Evolutionary conservation across 2,329 filamentous ascomycete genomes (phyloP).

Genomic region (Colletotrichum zoysiae): DNA sequence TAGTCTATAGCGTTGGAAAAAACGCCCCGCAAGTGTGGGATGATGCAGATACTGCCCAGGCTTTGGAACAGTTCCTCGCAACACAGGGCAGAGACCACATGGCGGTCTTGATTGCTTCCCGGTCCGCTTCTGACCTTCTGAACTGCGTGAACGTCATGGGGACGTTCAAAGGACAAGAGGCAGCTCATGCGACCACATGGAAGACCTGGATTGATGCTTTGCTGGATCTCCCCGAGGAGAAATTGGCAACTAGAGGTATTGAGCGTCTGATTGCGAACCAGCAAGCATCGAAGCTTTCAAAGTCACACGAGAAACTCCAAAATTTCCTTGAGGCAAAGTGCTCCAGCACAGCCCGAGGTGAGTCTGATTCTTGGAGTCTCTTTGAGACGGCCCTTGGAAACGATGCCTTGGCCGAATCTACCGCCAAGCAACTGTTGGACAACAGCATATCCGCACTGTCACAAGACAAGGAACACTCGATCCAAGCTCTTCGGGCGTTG

Average conservation of each 20-base stretch:
- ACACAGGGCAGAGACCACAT: slow-evolving; percentile 68
- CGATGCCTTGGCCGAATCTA: slow-evolving; percentile 53
- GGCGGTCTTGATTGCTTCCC: slow-evolving; percentile 72
- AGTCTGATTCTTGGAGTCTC: slow-evolving; percentile 56
- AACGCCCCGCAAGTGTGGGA: slow-evolving; percentile 57
- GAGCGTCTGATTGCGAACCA: slow-evolving; percentile 62
- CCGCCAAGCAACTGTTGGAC: slow-evolving; percentile 50
- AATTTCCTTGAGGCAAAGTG: slow-evolving; percentile 52
- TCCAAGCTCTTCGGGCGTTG: slow-evolving; percentile 57
- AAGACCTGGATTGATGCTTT: slow-evolving; percentile 57
- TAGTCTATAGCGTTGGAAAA: slow-evolving; percentile 51
- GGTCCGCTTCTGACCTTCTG: slow-evolving; percentile 76
- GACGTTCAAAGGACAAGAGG: slow-evolving; percentile 53
- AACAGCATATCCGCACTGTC: slow-evolving; percentile 52
- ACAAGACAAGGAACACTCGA: slow-evolving; percentile 47
- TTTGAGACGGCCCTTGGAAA: slow-evolving; percentile 62
- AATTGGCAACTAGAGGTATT: slow-evolving; percentile 52
- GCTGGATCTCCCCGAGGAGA: slow-evolving; percentile 50
- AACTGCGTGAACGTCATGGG: slow-evolving; percentile 72
- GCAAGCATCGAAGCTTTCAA: slow-evolving; percentile 55
- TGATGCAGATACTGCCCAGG: slow-evolving; percentile 46
- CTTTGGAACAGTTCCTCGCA: slow-evolving; percentile 59
- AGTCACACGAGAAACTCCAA: slow-evolving; percentile 59
- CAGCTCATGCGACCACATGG: slow-evolving; percentile 59
- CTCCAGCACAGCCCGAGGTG: slow-evolving; percentile 20